phyloP scores from a whole-genome alignment of 108 stramenopile species.

The Epithemia pelagica region DNA sequence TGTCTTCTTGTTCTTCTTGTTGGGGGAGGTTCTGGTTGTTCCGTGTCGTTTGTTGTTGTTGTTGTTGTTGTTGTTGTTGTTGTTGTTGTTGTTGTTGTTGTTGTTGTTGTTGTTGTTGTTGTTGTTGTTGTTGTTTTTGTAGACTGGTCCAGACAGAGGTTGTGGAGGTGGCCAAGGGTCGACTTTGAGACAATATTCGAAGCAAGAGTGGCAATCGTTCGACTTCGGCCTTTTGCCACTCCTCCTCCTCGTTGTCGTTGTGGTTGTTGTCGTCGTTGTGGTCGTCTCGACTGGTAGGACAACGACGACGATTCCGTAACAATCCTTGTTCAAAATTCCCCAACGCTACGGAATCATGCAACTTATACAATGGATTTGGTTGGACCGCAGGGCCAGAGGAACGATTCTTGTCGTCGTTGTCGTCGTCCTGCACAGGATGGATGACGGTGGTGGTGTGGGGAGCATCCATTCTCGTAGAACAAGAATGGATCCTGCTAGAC shows the following conservation, averaged over 20 bases:
- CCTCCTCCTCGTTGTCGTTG: constrained; percentile 1
- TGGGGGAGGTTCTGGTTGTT: neutral
- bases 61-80: too few species aligned
- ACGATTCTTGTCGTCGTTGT: neutral
- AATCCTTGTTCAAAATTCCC: constrained; percentile 60
- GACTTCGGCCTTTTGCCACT: constrained; percentile 16
- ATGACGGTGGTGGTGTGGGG: too few species aligned
- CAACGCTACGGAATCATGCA: constrained; percentile 60
- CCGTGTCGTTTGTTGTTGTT: too few species aligned
- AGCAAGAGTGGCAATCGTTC: constrained; percentile 61
- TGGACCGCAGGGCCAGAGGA: too few species aligned
- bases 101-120: constrained; percentile 6
- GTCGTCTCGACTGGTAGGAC: neutral
- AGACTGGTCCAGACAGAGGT: too few species aligned
- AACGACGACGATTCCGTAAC: neutral
- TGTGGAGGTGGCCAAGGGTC: constrained; percentile 31
- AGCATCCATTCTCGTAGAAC: too few species aligned
- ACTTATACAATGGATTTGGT: too few species aligned
- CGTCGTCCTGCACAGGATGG: too few species aligned
- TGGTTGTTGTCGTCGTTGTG: neutral
- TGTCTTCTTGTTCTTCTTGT: constrained; percentile 5
- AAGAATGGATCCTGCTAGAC: too few species aligned
- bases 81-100: neutral
- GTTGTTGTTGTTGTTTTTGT: neutral
- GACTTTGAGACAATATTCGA: constrained; percentile 41